Evolutionary conservation across 352 stramenopile species (phyloP).

Genomic region (Phytopythium vexans): DNA sequence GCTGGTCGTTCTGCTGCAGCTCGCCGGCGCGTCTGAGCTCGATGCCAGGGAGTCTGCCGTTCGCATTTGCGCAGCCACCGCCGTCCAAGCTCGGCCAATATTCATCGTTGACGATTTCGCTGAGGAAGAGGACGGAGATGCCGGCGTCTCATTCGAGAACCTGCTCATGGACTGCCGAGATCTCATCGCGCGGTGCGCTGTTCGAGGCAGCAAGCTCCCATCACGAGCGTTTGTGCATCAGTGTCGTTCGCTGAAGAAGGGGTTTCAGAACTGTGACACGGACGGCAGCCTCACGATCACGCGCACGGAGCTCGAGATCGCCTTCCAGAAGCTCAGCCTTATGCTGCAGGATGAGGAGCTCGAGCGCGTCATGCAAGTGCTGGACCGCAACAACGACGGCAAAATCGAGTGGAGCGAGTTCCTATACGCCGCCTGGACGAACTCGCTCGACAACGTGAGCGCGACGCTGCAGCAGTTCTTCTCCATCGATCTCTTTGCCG

Average conservation of each 20-base stretch:
- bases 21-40: constrained; percentile 21
- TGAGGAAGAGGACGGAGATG: no score
- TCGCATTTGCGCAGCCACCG: neutral
- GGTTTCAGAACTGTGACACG: constrained; percentile 37
- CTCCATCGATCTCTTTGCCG: constrained; percentile 39
- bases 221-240: constrained; percentile 25
- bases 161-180: constrained; percentile 17
- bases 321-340: constrained; percentile 50
- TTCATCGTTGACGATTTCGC: no score
- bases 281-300: constrained; percentile 30
- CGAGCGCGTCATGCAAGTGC: constrained; percentile 18
- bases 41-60: constrained; percentile 4
- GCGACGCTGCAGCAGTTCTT: constrained; percentile 23
- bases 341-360: constrained; percentile 28
- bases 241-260: constrained; percentile 44
- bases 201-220: constrained; percentile 13
- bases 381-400: constrained; percentile 34
- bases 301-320: constrained; percentile 42
- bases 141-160: constrained; percentile 16
- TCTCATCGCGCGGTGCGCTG: constrained; percentile 14
- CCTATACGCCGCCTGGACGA: constrained; percentile 28
- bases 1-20: constrained; percentile 21
- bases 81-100: no score
- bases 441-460: constrained; percentile 10
- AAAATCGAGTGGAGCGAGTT: constrained; percentile 50